Evolutionary conservation across 1,139 yeast genomes (phyloP).

Genomic region (Arxiozyma slooffiae): DNA sequence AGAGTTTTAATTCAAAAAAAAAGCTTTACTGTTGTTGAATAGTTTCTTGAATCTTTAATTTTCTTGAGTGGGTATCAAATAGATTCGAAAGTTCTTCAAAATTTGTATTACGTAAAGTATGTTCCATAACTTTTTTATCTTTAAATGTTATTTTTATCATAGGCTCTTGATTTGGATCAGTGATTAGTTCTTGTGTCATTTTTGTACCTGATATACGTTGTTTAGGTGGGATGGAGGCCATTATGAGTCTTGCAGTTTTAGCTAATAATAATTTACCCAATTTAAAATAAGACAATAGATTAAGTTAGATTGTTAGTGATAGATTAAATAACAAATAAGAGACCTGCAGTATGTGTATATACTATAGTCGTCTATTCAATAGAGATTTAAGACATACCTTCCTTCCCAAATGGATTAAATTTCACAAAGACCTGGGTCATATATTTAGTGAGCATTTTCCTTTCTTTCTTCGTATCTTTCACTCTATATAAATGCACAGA

Average conservation of each 20-base stretch:
- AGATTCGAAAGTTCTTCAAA: conserved; percentile 47
- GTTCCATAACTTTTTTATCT: conserved; percentile 63
- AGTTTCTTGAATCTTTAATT: conserved; percentile 56
- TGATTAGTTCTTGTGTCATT: conserved; percentile 47
- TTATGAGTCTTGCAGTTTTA: conserved; percentile 68
- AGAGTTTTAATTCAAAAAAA: neutral
- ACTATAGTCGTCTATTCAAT: neutral
- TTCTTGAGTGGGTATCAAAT: conserved; percentile 64
- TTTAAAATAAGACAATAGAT: conserved; percentile 5
- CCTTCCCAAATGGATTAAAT: conserved; percentile 67
- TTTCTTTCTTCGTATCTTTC: neutral
- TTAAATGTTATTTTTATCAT: conserved; percentile 65
- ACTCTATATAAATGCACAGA: neutral
- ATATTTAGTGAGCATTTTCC: conserved; percentile 72
- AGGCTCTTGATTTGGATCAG: conserved; percentile 41
- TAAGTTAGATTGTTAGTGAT: conserved; percentile 10
- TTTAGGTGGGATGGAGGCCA: conserved; percentile 69
- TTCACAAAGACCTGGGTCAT: conserved; percentile 67
- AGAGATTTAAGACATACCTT: conserved; percentile 36
- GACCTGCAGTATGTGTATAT: too few species aligned
- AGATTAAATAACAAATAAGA: neutral
- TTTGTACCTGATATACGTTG: conserved; percentile 42
- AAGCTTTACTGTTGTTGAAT: conserved; percentile 30
- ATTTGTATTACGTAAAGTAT: conserved; percentile 50
- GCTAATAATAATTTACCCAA: conserved; percentile 35